These are phyloP conservation scores for Penicillium sp. DNA, from an alignment of 2,329 filamentous ascomycete genomes.

Conservation along the genomic window DNA sequence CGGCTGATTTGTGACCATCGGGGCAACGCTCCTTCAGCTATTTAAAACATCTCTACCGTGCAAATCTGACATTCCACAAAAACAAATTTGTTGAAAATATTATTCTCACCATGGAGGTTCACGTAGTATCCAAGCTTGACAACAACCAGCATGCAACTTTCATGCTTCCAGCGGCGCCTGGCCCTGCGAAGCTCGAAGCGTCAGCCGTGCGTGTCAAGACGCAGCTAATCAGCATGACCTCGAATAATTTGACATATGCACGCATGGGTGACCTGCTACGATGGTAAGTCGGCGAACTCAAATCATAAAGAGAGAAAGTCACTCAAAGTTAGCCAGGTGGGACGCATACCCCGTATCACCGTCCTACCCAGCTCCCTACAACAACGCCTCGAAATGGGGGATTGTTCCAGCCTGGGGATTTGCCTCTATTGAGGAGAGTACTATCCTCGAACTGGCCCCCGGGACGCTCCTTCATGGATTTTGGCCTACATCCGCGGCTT, in stretches of 20 bases:
- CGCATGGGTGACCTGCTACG: slow-evolving; percentile 6
- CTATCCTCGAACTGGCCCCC: slow-evolving; percentile 34
- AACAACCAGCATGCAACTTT: slow-evolving; percentile 26
- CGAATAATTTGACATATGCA: slow-evolving; percentile 28
- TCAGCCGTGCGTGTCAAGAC: slow-evolving; percentile 21
- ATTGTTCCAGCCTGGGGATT: slow-evolving; percentile 55
- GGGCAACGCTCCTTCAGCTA: background rate
- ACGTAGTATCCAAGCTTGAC: slow-evolving; percentile 35
- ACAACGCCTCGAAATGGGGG: slow-evolving; percentile 47
- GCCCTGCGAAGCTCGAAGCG: background rate
- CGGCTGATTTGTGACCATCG: slow-evolving; percentile 1
- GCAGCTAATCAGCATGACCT: slow-evolving; percentile 20
- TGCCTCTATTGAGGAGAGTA: slow-evolving; percentile 49
- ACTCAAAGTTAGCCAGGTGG: slow-evolving; percentile 41
- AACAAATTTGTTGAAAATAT: background rate
- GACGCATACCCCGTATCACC: slow-evolving; percentile 49
- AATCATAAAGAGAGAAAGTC: background rate
- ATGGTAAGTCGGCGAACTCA: slow-evolving; percentile 14
- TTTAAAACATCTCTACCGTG: background rate
- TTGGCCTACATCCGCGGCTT: slow-evolving; percentile 47
- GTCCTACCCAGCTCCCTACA: slow-evolving; percentile 31
- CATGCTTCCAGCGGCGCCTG: background rate
- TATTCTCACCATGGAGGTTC: slow-evolving; percentile 23
- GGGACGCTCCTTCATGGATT: slow-evolving; percentile 50
- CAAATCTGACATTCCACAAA: background rate